These are phyloP conservation scores for Scedosporium boydii DNA, from an alignment of 2,329 filamentous ascomycete species.

Conservation along the genomic window DNA sequence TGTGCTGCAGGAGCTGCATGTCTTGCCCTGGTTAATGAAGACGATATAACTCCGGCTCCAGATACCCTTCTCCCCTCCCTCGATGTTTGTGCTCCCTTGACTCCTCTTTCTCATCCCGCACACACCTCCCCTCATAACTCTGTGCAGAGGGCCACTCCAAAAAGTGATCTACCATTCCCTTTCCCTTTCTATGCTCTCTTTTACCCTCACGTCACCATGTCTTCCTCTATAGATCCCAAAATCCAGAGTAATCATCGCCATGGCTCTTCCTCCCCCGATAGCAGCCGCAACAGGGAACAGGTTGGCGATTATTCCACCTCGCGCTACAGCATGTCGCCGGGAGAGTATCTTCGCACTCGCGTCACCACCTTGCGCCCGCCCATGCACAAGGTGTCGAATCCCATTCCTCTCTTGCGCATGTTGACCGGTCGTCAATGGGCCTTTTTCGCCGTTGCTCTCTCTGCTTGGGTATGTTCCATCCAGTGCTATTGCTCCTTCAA, in stretches of 20 bases:
- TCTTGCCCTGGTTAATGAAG: background rate
- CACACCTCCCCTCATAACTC: background rate
- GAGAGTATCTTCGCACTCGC: conserved; percentile 39
- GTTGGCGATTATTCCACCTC: conserved; percentile 12
- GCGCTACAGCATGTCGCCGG: conserved; percentile 26
- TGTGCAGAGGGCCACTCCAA: background rate
- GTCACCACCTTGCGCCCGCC: conserved; percentile 47
- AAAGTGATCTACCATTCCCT: background rate
- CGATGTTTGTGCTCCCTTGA: too few species aligned
- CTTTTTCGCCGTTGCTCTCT: conserved; percentile 45
- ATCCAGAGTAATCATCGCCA: background rate
- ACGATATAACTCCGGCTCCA: background rate
- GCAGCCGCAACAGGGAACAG: background rate
- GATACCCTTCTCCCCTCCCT: background rate
- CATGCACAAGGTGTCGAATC: conserved; percentile 44
- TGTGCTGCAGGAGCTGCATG: background rate
- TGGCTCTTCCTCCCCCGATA: background rate
- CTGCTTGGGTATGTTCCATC: conserved; percentile 40
- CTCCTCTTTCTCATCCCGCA: background rate
- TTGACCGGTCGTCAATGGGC: conserved; percentile 42
- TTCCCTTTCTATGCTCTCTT: background rate
- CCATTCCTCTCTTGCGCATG: conserved; percentile 37
- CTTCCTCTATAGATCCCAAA: background rate
- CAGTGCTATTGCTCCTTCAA: too few species aligned
- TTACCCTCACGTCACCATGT: background rate